Percentiles rank a stretch among this genome's conserved stretches.
These are phyloP conservation scores for Coemansia sp. DNA, from an alignment of 371 early-diverging fungal species.

Conservation along the genomic window DNA sequence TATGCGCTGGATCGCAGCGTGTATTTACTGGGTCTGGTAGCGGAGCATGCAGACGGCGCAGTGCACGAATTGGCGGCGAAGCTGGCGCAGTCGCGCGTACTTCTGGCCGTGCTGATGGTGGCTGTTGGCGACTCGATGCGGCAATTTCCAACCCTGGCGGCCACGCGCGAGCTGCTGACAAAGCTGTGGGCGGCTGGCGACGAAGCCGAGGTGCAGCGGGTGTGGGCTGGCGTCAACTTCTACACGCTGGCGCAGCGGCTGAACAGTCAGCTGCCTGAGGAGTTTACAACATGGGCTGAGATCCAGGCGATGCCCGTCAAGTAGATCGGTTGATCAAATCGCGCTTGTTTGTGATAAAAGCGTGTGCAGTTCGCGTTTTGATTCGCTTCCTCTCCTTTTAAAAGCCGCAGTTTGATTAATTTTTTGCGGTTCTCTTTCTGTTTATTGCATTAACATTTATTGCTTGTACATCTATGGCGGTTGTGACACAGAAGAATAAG, in stretches of 20 bases:
- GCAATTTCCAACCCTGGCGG: constrained; percentile 28
- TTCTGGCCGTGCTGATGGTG: constrained; percentile 32
- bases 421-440: neutral
- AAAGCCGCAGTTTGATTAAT: neutral
- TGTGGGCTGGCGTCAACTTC: constrained; percentile 36
- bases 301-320: constrained; percentile 10
- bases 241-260: constrained; percentile 33
- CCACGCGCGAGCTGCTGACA: constrained; percentile 27
- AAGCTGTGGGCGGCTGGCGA: constrained; percentile 21
- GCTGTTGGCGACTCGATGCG: constrained; percentile 41
- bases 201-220: neutral
- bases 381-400: no score
- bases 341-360: neutral
- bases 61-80: neutral
- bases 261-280: constrained; percentile 23
- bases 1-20: constrained; percentile 42
- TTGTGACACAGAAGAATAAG: constrained; percentile 13
- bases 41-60: neutral
- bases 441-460: neutral
- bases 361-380: no score
- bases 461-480: constrained; percentile 5
- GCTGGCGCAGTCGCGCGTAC: constrained; percentile 24
- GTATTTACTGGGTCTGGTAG: constrained; percentile 19
- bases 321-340: constrained; percentile 4
- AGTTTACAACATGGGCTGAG: constrained; percentile 28